Conservation (phyloP, 2,329 filamentous ascomycete species). For the Scedosporium boydii region DNA sequence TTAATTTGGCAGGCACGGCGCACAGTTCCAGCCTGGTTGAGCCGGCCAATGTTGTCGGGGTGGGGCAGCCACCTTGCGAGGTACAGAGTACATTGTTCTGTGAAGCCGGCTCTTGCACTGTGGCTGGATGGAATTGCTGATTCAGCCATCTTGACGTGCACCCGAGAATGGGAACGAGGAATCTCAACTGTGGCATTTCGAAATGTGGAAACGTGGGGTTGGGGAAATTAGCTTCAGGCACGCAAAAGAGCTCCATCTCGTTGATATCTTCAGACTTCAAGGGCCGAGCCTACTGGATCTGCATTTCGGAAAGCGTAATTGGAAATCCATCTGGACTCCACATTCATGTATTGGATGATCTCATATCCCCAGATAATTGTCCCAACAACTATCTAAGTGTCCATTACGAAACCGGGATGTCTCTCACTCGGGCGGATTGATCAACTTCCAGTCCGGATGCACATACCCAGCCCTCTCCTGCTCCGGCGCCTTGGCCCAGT, state of each 20-base stretch:
- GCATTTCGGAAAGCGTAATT: background rate
- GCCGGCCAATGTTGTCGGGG: background rate
- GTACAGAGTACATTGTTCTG: too few species aligned
- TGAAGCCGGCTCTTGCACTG: background rate
- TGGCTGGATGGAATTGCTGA: background rate
- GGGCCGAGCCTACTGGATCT: too few species aligned
- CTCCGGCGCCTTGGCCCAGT: constrained; percentile 22
- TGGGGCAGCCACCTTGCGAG: background rate
- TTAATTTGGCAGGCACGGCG: background rate
- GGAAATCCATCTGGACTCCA: background rate
- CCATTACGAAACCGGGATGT: too few species aligned
- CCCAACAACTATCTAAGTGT: background rate
- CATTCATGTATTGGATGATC: background rate
- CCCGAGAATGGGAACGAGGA: too few species aligned
- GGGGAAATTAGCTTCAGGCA: too few species aligned
- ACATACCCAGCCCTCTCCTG: constrained; percentile 30
- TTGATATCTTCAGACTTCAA: too few species aligned
- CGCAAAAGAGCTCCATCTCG: too few species aligned
- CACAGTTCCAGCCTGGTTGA: background rate
- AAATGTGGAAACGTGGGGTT: too few species aligned
- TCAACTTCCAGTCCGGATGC: constrained; percentile 37
- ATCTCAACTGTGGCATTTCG: too few species aligned
- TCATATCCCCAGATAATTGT: background rate
- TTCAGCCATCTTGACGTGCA: background rate
- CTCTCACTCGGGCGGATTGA: constrained; percentile 7